Percentiles rank a stretch among this genome's conserved stretches.
Conservation (phyloP, 2,329 filamentous ascomycete genomes). For the Neofusicoccum ribis region DNA sequence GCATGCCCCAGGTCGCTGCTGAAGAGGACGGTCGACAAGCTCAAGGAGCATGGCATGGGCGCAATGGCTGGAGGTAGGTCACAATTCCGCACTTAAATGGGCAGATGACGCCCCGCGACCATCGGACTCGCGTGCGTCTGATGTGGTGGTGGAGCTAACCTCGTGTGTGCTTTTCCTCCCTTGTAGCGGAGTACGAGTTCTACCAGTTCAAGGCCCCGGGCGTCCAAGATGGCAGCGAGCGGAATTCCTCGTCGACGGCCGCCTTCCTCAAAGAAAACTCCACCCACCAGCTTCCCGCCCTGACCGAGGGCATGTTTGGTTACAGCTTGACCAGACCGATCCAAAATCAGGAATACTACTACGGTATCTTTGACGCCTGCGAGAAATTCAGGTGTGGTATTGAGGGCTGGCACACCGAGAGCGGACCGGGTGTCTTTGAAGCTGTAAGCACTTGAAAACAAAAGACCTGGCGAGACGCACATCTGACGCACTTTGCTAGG, state of each 20-base stretch:
- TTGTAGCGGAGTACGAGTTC: conserved; percentile 90
- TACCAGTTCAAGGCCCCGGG: conserved; percentile 79
- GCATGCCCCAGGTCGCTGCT: conserved; percentile 79
- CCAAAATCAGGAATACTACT: conserved; percentile 91
- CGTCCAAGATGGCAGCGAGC: conserved; percentile 48
- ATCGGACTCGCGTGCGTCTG: background rate
- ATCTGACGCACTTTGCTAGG: conserved; percentile 41
- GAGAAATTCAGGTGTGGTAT: conserved; percentile 75
- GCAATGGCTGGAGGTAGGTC: conserved; percentile 84
- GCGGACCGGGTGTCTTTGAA: conserved; percentile 91
- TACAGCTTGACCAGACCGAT: conserved; percentile 86
- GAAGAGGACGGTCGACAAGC: conserved; percentile 65
- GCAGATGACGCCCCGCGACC: background rate
- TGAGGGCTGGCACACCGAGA: conserved; percentile 95
- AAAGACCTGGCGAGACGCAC: background rate
- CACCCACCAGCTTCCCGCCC: conserved; percentile 68
- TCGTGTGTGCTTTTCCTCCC: background rate
- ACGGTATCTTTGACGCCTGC: conserved; percentile 81
- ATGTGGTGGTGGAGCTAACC: conserved; percentile 25
- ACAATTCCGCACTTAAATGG: background rate
- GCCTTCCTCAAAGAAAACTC: conserved; percentile 73
- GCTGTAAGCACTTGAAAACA: conserved; percentile 55
- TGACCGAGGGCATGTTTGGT: conserved; percentile 95
- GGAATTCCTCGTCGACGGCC: conserved; percentile 69
- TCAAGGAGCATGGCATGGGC: conserved; percentile 68